Evolutionary conservation across 2,329 filamentous ascomycete species (phyloP).

Genomic region (Arthrinium puccinioides): DNA sequence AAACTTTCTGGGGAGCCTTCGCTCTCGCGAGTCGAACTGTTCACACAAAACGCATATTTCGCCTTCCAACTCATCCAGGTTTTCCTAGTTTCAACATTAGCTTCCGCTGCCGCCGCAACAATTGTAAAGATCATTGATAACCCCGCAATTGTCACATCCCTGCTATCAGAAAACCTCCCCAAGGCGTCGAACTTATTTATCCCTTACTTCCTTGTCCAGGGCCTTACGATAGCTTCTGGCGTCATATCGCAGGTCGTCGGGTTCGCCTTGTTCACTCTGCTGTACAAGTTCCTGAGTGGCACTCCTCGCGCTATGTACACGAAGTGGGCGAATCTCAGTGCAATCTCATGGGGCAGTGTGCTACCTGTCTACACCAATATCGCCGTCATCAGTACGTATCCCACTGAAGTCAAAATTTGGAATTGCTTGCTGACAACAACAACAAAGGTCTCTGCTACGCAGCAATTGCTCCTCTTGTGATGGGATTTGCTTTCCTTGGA

Average conservation of each 20-base stretch:
- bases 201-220: constrained; percentile 90
- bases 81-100: constrained; percentile 78
- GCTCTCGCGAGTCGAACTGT: constrained; percentile 72
- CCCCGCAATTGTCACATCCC: constrained; percentile 51
- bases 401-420: not conserved
- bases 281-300: constrained; percentile 66
- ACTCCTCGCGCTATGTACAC: constrained; percentile 76
- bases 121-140: constrained; percentile 54
- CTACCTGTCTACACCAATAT: constrained; percentile 78
- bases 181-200: constrained; percentile 91
- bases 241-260: constrained; percentile 66
- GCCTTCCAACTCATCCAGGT: constrained; percentile 86
- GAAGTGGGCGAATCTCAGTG: constrained; percentile 67
- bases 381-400: constrained; percentile 62
- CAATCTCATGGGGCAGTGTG: constrained; percentile 76
- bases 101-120: constrained; percentile 71
- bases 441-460: constrained; percentile 81
- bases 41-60: constrained; percentile 88
- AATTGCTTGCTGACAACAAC: constrained; percentile 9
- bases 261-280: constrained; percentile 64
- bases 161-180: constrained; percentile 71
- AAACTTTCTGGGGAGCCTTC: constrained; percentile 76
- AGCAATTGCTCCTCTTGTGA: constrained; percentile 76
- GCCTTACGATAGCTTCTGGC: constrained; percentile 68
- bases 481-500: constrained; percentile 74